These are phyloP conservation scores for Berberis vulgaris DNA, from an alignment of 164 flowering plant species.

Conservation along the genomic window DNA sequence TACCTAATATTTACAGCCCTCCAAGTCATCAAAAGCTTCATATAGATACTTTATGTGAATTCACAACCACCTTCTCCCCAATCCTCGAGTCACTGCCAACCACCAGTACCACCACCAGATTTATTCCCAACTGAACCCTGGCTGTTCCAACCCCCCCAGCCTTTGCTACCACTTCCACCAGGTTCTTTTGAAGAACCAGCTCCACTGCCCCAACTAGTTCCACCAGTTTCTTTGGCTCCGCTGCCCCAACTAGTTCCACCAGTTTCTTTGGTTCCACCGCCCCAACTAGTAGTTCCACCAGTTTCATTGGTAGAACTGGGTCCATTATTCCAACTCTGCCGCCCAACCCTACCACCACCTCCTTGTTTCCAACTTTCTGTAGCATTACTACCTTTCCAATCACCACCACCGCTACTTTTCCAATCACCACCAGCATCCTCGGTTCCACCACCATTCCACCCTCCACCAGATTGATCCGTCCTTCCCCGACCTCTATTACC, in stretches of 20 bases:
- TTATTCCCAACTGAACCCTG: constrained; percentile 3
- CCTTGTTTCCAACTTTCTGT: constrained; percentile 15
- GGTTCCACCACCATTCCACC: constrained; percentile 16
- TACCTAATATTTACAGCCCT: too few relatives aligned
- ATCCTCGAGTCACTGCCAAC: too few relatives aligned
- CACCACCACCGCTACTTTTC: background rate
- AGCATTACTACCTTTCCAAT: background rate
- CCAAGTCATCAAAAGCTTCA: too few relatives aligned
- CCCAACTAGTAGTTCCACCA: constrained; percentile 10
- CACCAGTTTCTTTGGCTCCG: constrained; percentile 1
- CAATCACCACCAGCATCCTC: constrained; percentile 1
- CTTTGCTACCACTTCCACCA: background rate
- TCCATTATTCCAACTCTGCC: constrained; percentile 14
- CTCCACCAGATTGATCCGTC: constrained; percentile 19
- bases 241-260: background rate
- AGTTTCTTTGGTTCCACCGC: constrained; percentile 3
- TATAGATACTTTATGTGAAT: too few relatives aligned
- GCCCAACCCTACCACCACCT: constrained; percentile 8
- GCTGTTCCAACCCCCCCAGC: background rate
- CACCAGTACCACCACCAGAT: background rate
- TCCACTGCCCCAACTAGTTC: background rate
- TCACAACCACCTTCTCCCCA: too few relatives aligned
- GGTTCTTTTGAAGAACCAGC: background rate
- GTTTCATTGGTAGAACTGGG: background rate
- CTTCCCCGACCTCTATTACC: constrained; percentile 24